Evolutionary conservation across 1,139 yeast genomes (phyloP), one percentile per base, ranked within the genome.

Genomic region (Kodamaea sp.): DNA sequence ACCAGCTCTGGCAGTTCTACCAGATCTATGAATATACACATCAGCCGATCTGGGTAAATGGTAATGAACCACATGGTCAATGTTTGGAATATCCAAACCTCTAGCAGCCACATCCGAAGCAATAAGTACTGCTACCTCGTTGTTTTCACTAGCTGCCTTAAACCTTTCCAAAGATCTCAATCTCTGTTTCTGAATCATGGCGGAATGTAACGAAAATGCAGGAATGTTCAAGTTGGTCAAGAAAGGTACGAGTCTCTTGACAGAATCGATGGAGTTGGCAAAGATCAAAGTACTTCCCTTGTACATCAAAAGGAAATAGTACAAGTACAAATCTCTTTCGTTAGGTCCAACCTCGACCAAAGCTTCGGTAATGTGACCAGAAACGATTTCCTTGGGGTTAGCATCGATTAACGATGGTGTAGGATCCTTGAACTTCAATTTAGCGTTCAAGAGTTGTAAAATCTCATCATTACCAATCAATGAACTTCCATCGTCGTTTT

Each of bases 91-190:
- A 70, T 94, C 99, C 42, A 94, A 73, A 41, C 99, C 99, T 68
- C 99, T 79, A 5, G 99, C 98, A 2, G 99, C 98, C 34, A 92
- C 97, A 61, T 92, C 99, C 2, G 97, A 88, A 1, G 97, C 96
- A 35, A 94, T 78, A 35, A 94, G 69, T 2, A 92, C 90, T 0
- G 88, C 76, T 2, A 86, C 73, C 44, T 70, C 72, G 37, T 70
- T 62, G 42, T 64, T 68, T 50, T 72, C 57, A 51, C 76, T 66
- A 20, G 81, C 75, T 32, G 67, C 74, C 47, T 73, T 76, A 60
- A 82, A 84, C 42, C 76, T 72, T 55, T 94, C 99, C 49, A 94
- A 66, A 5, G 94, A 78, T 49, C 92, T 75, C 50, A 94, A 66
- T 55, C 99, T 80, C 57, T 87, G 96, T 53, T 89, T 92, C 57